These are phyloP conservation scores for Naematelia aurantialba DNA, from an alignment of 768 basidiomycete species.

Conservation along the genomic window DNA sequence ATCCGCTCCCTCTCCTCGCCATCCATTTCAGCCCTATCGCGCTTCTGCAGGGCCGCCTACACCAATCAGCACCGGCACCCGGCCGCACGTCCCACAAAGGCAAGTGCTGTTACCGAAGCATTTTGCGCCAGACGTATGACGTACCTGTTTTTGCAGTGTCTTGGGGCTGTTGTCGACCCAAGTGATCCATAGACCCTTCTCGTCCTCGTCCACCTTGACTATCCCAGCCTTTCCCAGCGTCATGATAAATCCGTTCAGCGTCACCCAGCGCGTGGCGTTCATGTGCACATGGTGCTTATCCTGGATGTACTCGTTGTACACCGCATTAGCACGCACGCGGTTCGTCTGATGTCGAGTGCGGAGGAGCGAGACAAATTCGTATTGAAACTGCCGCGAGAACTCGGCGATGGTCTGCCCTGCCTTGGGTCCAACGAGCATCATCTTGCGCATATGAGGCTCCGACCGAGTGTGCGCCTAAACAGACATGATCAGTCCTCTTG, in stretches of 20 bases:
- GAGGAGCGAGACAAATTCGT: conserved; percentile 83
- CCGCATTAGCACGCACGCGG: conserved; percentile 86
- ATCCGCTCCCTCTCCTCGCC: conserved; percentile 92
- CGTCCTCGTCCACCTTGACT: conserved; percentile 92
- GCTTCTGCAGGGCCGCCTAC: conserved; percentile 59
- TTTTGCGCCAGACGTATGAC: too few relatives aligned
- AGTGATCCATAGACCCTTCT: conserved; percentile 94
- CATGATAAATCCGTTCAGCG: conserved; percentile 91
- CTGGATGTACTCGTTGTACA: conserved; percentile 96
- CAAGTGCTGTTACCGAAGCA: background rate
- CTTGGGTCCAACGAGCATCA: conserved; percentile 93
- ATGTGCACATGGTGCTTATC: conserved; percentile 94
- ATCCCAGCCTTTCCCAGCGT: conserved; percentile 80
- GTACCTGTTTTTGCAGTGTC: conserved; percentile 85
- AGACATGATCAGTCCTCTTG: too few relatives aligned
- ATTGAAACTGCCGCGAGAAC: conserved; percentile 83
- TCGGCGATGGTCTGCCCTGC: conserved; percentile 87
- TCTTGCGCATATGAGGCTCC: conserved; percentile 88
- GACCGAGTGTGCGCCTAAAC: conserved; percentile 46
- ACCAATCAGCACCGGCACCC: background rate
- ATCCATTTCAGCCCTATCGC: conserved; percentile 82
- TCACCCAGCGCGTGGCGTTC: conserved; percentile 98
- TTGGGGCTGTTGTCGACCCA: conserved; percentile 98
- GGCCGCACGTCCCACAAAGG: background rate
- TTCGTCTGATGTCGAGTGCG: conserved; percentile 92